Evolutionary conservation across 352 stramenopile species (phyloP).

Genomic region (Globisporangium abappressorium): DNA sequence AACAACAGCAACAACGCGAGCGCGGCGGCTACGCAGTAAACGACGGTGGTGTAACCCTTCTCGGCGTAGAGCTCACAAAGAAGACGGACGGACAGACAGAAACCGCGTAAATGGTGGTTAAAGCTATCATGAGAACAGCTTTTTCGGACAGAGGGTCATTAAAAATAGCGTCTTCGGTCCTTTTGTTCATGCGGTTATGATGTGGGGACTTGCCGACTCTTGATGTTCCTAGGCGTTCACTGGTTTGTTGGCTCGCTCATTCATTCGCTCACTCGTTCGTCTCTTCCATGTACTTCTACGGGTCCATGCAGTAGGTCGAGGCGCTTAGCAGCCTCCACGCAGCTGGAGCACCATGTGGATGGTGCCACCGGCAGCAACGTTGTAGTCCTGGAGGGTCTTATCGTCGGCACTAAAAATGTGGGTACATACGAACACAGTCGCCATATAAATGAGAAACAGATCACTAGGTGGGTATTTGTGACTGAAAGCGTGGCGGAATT

Average conservation of each 20-base stretch:
- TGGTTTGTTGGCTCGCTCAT: background rate
- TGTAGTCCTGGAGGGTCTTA: constrained; percentile 97
- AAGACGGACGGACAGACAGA: background rate
- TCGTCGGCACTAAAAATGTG: constrained; percentile 79
- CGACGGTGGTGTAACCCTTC: background rate
- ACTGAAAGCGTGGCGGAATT: background rate
- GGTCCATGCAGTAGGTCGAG: background rate
- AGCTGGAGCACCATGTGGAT: constrained; percentile 99
- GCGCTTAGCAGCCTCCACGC: constrained; percentile 82
- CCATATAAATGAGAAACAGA: constrained; percentile 5
- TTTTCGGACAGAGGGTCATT: background rate
- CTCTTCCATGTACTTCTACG: constrained; percentile 13
- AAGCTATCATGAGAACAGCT: background rate
- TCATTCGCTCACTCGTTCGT: background rate
- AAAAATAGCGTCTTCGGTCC: constrained; percentile 7
- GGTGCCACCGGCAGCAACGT: constrained; percentile 94
- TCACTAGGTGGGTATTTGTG: background rate
- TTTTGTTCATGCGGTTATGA: constrained; percentile 4
- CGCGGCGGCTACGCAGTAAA: constrained; percentile 19
- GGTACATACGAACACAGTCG: constrained; percentile 7
- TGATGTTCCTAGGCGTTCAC: background rate
- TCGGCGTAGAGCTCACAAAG: background rate
- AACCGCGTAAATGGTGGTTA: background rate
- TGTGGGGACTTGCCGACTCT: background rate
- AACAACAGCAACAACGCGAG: constrained; percentile 18